Percentiles rank a stretch among this genome's conserved stretches.
Conservation (phyloP, 768 basidiomycete genomes). For the Botryobasidium botryosum region DNA sequence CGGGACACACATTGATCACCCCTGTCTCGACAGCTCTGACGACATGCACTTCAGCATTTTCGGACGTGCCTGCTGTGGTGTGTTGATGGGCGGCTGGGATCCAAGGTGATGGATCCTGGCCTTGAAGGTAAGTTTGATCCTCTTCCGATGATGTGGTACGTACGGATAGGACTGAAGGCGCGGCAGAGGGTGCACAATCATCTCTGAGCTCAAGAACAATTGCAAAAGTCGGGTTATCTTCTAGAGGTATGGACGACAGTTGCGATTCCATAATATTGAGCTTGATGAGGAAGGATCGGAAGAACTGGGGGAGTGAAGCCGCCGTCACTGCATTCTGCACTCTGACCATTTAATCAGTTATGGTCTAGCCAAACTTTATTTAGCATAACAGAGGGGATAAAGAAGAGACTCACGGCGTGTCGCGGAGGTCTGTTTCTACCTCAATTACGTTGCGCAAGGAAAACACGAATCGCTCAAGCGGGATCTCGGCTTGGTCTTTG, state of each 20-base stretch:
- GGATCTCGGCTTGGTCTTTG: slow-evolving; percentile 59
- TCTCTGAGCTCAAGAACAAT: slow-evolving; percentile 70
- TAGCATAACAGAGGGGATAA: too few relatives aligned
- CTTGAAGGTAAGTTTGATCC: slow-evolving; percentile 12
- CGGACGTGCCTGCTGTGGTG: slow-evolving; percentile 48
- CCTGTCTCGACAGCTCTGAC: slow-evolving; percentile 71
- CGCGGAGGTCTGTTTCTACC: slow-evolving; percentile 51
- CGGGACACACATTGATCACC: slow-evolving; percentile 46
- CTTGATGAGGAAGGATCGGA: slow-evolving; percentile 71
- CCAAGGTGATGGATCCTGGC: slow-evolving; percentile 58
- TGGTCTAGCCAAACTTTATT: too few relatives aligned
- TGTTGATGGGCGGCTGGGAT: slow-evolving; percentile 53
- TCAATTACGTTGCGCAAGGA: slow-evolving; percentile 68
- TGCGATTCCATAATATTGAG: slow-evolving; percentile 61
- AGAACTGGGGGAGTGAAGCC: slow-evolving; percentile 48
- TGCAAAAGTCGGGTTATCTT: slow-evolving; percentile 62
- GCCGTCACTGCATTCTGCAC: slow-evolving; percentile 55
- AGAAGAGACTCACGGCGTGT: slow-evolving; percentile 33
- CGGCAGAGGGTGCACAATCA: slow-evolving; percentile 36
- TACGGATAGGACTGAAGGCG: slow-evolving; percentile 12
- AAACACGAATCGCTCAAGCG: slow-evolving; percentile 84
- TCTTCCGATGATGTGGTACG: background rate
- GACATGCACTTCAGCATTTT: slow-evolving; percentile 53
- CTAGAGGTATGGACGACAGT: slow-evolving; percentile 25
- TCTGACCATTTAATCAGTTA: slow-evolving; percentile 27